Evolutionary conservation across 2,329 filamentous ascomycete genomes (phyloP), one percentile per base, ranked within the genome.

Genomic region (Teratosphaeria viscida): DNA sequence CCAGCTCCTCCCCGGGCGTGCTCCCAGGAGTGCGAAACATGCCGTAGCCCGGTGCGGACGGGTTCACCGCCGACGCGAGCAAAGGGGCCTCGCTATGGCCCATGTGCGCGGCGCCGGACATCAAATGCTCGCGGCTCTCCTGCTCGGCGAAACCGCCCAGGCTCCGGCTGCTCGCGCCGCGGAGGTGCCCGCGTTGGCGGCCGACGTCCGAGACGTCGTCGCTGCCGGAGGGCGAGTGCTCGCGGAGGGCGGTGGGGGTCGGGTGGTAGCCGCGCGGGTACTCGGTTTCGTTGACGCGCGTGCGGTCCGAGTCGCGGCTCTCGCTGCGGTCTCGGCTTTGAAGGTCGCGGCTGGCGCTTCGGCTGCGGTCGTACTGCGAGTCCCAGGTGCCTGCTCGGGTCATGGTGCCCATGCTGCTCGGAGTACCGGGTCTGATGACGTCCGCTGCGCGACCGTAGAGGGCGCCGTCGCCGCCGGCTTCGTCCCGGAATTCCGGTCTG

Each of bases 401-500:
- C 58, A 70, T 70, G 16, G 70, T 71, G 54, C 68, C 68, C 55
- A 78, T 73, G 32, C 81, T 83, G 12, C 79, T 78, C 0, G 86
- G 85, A 0, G 86, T 88, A 19, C 80, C 82, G 0, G 85, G 82
- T 1, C 86, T 79, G 16, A 81, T 73, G 2, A 85, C 75, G 62
- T 88, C 86, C 27, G 78, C 75, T 1, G 81, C 74, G 14, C 77
- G 79, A 2, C 87, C 87, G 63, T 77, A 80, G 1, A 79, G 66
- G 23, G 77, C 76, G 26, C 88, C 88, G 27, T 77, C 77, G 5
- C 88, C 91, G n/a, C 90, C 90, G 65, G 91, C 88, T 58, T 94
- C 89, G 11, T 91, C 87, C 1, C 85, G 85, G 74, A 97, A 96
- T 66, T 96, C 92, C 2, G 89, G 83, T 1, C 90, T 82, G 73